Evolutionary conservation across 2,329 filamentous ascomycete species (phyloP).

Genomic region (Zasmidium cellare): DNA sequence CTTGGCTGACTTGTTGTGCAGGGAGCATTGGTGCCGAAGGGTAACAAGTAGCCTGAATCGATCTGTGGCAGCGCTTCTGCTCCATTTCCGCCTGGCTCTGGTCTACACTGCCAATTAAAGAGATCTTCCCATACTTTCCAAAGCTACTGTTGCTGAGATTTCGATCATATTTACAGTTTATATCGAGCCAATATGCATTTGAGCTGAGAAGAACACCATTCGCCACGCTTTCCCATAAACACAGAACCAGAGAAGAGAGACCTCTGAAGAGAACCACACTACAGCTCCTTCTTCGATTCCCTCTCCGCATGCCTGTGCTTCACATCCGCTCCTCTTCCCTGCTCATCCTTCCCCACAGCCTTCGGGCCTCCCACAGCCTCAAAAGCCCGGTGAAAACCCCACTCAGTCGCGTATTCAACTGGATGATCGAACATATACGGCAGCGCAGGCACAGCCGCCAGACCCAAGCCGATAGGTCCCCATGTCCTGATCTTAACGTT

Average conservation of each 20-base stretch:
- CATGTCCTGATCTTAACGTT: constrained; percentile 76
- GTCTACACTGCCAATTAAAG: no score
- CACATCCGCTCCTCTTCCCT: constrained; percentile 34
- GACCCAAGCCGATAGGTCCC: constrained; percentile 79
- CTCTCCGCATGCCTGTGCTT: constrained; percentile 23
- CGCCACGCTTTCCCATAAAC: constrained; percentile 3
- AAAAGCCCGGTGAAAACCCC: constrained; percentile 82
- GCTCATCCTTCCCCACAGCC: constrained; percentile 50
- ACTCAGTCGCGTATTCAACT: constrained; percentile 89
- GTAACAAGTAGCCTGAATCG: no score
- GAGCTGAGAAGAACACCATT: constrained; percentile 8
- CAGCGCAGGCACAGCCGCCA: constrained; percentile 72
- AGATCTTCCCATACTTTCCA: neutral
- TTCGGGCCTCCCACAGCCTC: constrained; percentile 66
- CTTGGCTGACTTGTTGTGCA: neutral
- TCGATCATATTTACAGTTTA: neutral
- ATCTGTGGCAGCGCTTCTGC: no score
- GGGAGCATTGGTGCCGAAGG: neutral
- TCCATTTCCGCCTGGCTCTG: no score
- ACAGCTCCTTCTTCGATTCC: constrained; percentile 40
- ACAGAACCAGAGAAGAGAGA: neutral
- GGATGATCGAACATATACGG: constrained; percentile 87
- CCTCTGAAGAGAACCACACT: constrained; percentile 7
- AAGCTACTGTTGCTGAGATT: neutral
- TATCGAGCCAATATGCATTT: neutral